Conservation (phyloP, 192 early-diverging fungal species). For the Coemansia sp. region DNA sequence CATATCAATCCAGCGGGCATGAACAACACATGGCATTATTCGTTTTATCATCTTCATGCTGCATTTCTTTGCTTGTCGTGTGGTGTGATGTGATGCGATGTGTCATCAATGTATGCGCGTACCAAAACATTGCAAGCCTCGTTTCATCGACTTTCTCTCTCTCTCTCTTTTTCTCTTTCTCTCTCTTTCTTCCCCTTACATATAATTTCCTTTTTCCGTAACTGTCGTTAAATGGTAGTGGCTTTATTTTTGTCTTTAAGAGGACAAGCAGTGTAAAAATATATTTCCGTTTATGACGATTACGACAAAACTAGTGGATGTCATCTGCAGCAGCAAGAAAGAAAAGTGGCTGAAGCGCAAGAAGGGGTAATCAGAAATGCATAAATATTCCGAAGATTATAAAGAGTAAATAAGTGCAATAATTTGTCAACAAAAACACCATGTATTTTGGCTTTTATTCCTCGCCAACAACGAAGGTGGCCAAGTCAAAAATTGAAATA, state of each 20-base stretch:
- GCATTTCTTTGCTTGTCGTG: neutral
- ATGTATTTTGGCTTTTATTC: neutral
- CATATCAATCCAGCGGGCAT: neutral
- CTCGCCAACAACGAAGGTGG: neutral
- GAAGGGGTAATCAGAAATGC: neutral
- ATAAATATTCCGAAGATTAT: neutral
- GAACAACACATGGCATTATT: neutral
- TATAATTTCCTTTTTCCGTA: neutral
- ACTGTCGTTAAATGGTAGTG: neutral
- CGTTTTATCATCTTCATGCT: no score
- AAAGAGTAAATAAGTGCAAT: neutral
- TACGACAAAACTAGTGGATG: neutral
- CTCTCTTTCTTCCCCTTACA: conserved; percentile 3
- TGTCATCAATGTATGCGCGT: neutral
- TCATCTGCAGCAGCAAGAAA: neutral
- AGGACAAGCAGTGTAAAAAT: neutral
- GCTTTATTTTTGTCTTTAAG: conserved; percentile 1
- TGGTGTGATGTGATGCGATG: neutral
- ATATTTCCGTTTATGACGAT: neutral
- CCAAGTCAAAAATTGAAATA: neutral
- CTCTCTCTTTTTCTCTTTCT: neutral
- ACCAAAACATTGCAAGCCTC: neutral
- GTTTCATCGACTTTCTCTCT: neutral
- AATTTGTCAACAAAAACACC: neutral
- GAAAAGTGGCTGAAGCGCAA: neutral